These are phyloP conservation scores for Stenocarpella maydis DNA, from an alignment of 2,329 filamentous ascomycete species.

Conservation along the genomic window DNA sequence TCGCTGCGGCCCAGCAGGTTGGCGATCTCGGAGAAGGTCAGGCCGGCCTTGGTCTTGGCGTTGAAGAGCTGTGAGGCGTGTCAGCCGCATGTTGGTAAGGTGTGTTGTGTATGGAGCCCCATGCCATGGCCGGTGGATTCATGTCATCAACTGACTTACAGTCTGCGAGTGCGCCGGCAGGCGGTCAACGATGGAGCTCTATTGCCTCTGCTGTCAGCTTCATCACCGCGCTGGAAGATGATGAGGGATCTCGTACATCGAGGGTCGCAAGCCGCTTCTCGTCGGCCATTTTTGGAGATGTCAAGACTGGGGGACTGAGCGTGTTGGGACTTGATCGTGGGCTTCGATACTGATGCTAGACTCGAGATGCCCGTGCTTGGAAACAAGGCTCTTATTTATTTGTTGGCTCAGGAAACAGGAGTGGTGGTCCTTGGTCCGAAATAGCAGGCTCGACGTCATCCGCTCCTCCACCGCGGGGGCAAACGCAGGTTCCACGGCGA, in stretches of 20 bases:
- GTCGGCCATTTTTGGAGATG: conserved; percentile 36
- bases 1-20: conserved; percentile 78
- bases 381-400: not conserved
- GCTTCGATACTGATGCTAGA: not conserved
- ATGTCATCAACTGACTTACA: conserved; percentile 20
- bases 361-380: not conserved
- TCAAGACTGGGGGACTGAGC: no score
- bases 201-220: conserved; percentile 30
- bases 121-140: no score
- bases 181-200: conserved; percentile 66
- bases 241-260: conserved; percentile 45
- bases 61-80: conserved; percentile 66
- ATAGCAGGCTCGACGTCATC: conserved; percentile 20
- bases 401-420: not conserved
- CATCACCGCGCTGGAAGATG: not conserved
- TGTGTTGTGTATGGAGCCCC: not conserved
- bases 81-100: not conserved
- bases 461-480: not conserved
- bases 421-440: conserved; percentile 7
- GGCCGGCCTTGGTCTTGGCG: conserved; percentile 77
- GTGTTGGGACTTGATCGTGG: not conserved
- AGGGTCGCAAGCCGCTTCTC: conserved; percentile 42
- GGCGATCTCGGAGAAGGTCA: conserved; percentile 83
- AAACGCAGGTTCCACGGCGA: conserved; percentile 8
- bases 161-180: conserved; percentile 76